Percentiles rank a stretch among this genome's conserved stretches.
Conservation (phyloP, 371 early-diverging fungal genomes). For the Lichtheimia hyalospora region DNA sequence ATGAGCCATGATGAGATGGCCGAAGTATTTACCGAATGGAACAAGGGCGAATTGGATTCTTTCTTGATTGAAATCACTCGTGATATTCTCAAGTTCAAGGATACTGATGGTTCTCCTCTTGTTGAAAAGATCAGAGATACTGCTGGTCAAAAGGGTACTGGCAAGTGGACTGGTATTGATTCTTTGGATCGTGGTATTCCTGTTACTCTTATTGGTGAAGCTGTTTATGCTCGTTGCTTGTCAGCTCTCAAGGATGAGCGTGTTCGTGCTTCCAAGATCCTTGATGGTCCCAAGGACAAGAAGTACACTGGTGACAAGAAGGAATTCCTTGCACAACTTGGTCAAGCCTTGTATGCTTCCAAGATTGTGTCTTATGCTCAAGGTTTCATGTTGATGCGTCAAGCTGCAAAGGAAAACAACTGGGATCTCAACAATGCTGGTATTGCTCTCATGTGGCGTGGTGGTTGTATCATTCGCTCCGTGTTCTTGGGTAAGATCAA, state of each 20-base stretch:
- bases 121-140: constrained; percentile 96
- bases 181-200: constrained; percentile 94
- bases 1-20: constrained; percentile 86
- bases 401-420: constrained; percentile 87
- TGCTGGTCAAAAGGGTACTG: constrained; percentile 99
- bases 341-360: constrained; percentile 93
- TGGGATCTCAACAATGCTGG: constrained; percentile 97
- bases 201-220: constrained; percentile 96
- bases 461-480: constrained; percentile 98
- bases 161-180: constrained; percentile 97
- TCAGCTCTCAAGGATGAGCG: constrained; percentile 96
- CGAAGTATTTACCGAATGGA: constrained; percentile 90
- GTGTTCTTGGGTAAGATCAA: constrained; percentile 96
- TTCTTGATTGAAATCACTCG: constrained; percentile 97
- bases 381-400: constrained; percentile 98
- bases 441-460: constrained; percentile 98
- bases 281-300: constrained; percentile 69
- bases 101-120: constrained; percentile 80
- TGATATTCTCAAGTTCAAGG: constrained; percentile 92
- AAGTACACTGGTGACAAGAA: constrained; percentile 83
- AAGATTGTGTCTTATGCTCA: constrained; percentile 99
- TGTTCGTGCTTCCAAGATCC: constrained; percentile 83
- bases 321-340: constrained; percentile 83
- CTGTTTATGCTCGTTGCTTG: constrained; percentile 96
- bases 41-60: constrained; percentile 93